A percentile compares a stretch with the other conserved stretches of the same genome.
Conservation (phyloP, 108 stramenopile genomes). For the Chaetoceros tenuissimus region DNA sequence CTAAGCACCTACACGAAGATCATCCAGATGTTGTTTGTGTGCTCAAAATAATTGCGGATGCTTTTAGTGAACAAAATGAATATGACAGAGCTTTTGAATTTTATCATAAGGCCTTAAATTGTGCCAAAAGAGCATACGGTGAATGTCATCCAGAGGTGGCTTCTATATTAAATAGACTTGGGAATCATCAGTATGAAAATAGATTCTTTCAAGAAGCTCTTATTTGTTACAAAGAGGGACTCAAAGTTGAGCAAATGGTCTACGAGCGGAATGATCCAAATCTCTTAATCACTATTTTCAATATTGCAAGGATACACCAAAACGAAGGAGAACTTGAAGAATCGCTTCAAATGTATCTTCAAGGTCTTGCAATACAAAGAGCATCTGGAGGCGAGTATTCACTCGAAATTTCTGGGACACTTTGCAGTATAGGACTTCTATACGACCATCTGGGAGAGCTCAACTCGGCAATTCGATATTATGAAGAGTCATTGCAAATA, state of each 20-base stretch:
- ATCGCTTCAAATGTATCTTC: slow-evolving; percentile 45
- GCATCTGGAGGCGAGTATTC: slow-evolving; percentile 33
- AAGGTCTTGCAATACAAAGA: slow-evolving; percentile 51
- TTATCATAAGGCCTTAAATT: slow-evolving; percentile 27
- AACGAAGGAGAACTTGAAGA: no score
- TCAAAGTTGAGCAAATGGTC: slow-evolving; percentile 39
- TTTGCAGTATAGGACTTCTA: slow-evolving; percentile 63
- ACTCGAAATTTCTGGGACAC: slow-evolving; percentile 55
- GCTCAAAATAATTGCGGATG: slow-evolving; percentile 57
- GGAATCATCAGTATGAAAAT: slow-evolving; percentile 52
- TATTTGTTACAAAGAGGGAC: slow-evolving; percentile 41
- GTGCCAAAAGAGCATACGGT: slow-evolving; percentile 33
- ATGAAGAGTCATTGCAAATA: slow-evolving; percentile 42
- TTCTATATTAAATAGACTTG: slow-evolving; percentile 53
- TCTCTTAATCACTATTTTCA: slow-evolving; percentile 22
- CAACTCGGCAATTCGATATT: slow-evolving; percentile 32
- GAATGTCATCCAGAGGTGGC: slow-evolving; percentile 49
- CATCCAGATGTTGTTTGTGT: slow-evolving; percentile 54
- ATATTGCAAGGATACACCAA: slow-evolving; percentile 35
- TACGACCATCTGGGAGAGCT: slow-evolving; percentile 50
- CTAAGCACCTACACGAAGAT: slow-evolving; percentile 27
- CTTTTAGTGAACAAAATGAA: slow-evolving; percentile 41
- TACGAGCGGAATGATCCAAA: no score
- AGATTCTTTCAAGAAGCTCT: slow-evolving; percentile 44
- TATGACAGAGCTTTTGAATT: slow-evolving; percentile 35